Base-by-base conservation (phyloP, 352 stramenopile genomes). In the Lagenidium sp. region DNA sequence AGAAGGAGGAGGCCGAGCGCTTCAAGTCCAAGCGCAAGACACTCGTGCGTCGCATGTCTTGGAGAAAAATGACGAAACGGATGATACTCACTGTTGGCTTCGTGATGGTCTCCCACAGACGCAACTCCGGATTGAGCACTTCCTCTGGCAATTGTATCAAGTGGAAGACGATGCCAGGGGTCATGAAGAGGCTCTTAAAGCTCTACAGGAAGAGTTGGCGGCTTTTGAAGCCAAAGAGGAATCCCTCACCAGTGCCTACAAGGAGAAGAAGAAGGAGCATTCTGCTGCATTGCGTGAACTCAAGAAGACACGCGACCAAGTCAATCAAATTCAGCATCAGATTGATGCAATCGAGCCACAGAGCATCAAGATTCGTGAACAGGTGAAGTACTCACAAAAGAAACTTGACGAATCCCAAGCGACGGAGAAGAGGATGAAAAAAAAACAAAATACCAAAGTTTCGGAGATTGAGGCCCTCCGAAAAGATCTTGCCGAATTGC, bases 101-200 rank as follows among this genome's bases (percentile, higher is more conserved):
- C 15, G 11, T 43, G 4, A 45, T 52, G n/a, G n/a, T n/a, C n/a
- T n/a, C n/a, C n/a, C n/a, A 21, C 44, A 89, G 77, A 70, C 70
- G 53, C 45, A 77, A 16, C 47, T 97, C 4, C 75, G 90, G 22
- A 81, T 86, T 0, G 84, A 98, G 47, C 90, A 96, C 54, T 98
- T 97, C 45, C 64, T 98, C 29, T 98, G 94, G 95, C 85, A 97
- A 49, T 69, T 99, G 18, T 98, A 91, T 38, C 92, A 98, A 57
- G 79, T 98, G 18, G 69, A 98, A 47, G 70, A 87, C 12, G 85
- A 97, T 31, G 68, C 95, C 3, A 68, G 85, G 16, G 57, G 83
- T 21, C 77, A 88, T 30, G 84, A 95, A 50, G 87, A 91, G 20
- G 53, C 68, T 3, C 65, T 96, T 10, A 67, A 69, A 16, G 39